Conservation (phyloP, 2,329 filamentous ascomycete species). For the Diaporthe citri region DNA sequence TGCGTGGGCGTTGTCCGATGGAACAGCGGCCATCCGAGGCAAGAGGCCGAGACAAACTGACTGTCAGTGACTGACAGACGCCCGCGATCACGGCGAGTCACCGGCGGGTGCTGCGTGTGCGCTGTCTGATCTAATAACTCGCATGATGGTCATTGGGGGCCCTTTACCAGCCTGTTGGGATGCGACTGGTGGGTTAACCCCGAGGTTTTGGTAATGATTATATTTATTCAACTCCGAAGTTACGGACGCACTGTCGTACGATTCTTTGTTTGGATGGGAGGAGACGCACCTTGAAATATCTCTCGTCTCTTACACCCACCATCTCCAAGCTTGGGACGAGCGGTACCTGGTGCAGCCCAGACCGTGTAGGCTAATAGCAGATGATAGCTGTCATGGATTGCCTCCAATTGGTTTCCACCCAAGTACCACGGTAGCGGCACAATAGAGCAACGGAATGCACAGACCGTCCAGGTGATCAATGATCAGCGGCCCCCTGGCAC, state of each 20-base stretch:
- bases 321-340: background rate
- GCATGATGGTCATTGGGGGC: slow-evolving; percentile 4
- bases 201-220: slow-evolving; percentile 22
- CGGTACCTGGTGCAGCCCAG: slow-evolving; percentile 13
- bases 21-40: slow-evolving; percentile 29
- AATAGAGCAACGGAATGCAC: slow-evolving; percentile 28
- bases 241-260: background rate
- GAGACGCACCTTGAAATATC: background rate
- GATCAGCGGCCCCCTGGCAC: slow-evolving; percentile 25
- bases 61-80: background rate
- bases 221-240: background rate
- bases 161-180: slow-evolving; percentile 27
- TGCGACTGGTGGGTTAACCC: slow-evolving; percentile 31
- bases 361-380: background rate
- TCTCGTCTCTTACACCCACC: background rate
- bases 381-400: slow-evolving; percentile 1
- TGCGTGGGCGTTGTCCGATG: slow-evolving; percentile 20
- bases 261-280: background rate
- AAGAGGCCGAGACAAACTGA: slow-evolving; percentile 22
- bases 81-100: background rate
- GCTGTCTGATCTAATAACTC: background rate
- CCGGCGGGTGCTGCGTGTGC: background rate
- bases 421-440: slow-evolving; percentile 18
- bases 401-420: slow-evolving; percentile 18
- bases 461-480: slow-evolving; percentile 30